Percentiles rank a stretch among this genome's conserved stretches.
Conservation (phyloP, 2,329 filamentous ascomycete species). For the Fusarium sp. region DNA sequence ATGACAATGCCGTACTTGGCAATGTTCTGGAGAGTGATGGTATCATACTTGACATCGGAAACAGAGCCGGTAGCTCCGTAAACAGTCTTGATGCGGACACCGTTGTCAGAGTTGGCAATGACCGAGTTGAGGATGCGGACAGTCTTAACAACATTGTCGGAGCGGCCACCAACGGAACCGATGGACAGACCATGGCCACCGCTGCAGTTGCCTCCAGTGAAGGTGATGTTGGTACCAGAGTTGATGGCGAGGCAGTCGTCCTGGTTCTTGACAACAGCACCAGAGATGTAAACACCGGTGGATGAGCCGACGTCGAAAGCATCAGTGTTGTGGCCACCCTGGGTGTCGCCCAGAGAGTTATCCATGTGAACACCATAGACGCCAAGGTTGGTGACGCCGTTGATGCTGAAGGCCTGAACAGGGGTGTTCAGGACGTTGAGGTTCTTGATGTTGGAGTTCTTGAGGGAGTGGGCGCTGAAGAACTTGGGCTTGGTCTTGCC, state of each 20-base stretch:
- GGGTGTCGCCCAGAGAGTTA: slow-evolving; percentile 52
- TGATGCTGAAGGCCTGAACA: slow-evolving; percentile 56
- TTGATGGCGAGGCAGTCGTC: slow-evolving; percentile 72
- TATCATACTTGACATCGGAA: slow-evolving; percentile 56
- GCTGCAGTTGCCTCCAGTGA: slow-evolving; percentile 57
- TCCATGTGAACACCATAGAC: slow-evolving; percentile 50
- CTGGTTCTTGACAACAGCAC: slow-evolving; percentile 68
- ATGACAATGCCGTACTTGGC: slow-evolving; percentile 54
- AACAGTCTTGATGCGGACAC: slow-evolving; percentile 63
- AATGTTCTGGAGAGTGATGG: slow-evolving; percentile 57
- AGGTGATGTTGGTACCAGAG: slow-evolving; percentile 62
- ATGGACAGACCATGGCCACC: slow-evolving; percentile 59
- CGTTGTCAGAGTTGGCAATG: slow-evolving; percentile 58
- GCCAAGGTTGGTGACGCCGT: slow-evolving; percentile 48
- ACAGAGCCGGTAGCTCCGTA: slow-evolving; percentile 58
- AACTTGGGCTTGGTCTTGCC: slow-evolving; percentile 73
- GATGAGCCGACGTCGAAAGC: slow-evolving; percentile 68
- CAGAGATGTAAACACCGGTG: slow-evolving; percentile 61
- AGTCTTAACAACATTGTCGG: slow-evolving; percentile 63
- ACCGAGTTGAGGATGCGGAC: slow-evolving; percentile 63
- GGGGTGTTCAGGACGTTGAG: slow-evolving; percentile 57
- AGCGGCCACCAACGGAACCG: slow-evolving; percentile 59
- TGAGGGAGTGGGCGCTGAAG: slow-evolving; percentile 60
- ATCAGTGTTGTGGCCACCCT: slow-evolving; percentile 65
- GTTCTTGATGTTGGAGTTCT: slow-evolving; percentile 51